phyloP scores from a whole-genome alignment of 805 yeast species.

The Teunomyces funiuensis region DNA sequence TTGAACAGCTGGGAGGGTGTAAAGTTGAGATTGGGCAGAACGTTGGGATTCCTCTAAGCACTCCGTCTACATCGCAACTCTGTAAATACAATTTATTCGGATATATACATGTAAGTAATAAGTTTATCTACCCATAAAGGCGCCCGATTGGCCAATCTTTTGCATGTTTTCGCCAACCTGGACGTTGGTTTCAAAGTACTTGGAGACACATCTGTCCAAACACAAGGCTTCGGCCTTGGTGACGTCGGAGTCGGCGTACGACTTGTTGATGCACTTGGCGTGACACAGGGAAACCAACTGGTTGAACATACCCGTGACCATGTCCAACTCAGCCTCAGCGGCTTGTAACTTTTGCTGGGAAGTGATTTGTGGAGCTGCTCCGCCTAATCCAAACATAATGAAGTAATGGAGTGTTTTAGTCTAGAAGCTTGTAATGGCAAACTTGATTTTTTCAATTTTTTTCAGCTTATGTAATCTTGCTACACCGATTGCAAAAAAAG shows the following conservation, averaged over 20 bases:
- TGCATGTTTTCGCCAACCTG: slow-evolving; percentile 82
- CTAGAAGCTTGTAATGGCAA: slow-evolving; percentile 8
- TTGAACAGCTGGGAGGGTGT: slow-evolving; percentile 79
- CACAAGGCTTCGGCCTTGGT: slow-evolving; percentile 81
- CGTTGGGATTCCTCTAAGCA: too few species aligned
- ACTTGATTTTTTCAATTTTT: slow-evolving; percentile 7
- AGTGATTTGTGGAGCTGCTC: slow-evolving; percentile 67
- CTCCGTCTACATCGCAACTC: too few species aligned
- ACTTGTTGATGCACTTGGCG: slow-evolving; percentile 70
- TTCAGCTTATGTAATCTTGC: slow-evolving; percentile 3
- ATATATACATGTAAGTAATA: slow-evolving; percentile 5
- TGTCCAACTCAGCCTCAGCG: slow-evolving; percentile 95
- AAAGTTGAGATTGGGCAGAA: slow-evolving; percentile 61
- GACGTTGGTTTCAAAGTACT: slow-evolving; percentile 91
- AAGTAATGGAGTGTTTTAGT: slow-evolving; percentile 1
- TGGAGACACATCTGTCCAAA: slow-evolving; percentile 93
- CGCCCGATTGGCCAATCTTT: slow-evolving; percentile 46
- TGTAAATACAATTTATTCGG: slow-evolving; percentile 7
- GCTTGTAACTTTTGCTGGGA: slow-evolving; percentile 79
- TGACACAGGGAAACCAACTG: slow-evolving; percentile 85
- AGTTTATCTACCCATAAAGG: slow-evolving; percentile 44
- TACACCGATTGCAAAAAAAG: slow-evolving; percentile 5
- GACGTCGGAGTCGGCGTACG: slow-evolving; percentile 71
- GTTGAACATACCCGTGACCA: slow-evolving; percentile 98
- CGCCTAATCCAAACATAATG: slow-evolving; percentile 75